Base-by-base conservation (phyloP, 108 stramenopile species). In the Skeletonema potamos region DNA sequence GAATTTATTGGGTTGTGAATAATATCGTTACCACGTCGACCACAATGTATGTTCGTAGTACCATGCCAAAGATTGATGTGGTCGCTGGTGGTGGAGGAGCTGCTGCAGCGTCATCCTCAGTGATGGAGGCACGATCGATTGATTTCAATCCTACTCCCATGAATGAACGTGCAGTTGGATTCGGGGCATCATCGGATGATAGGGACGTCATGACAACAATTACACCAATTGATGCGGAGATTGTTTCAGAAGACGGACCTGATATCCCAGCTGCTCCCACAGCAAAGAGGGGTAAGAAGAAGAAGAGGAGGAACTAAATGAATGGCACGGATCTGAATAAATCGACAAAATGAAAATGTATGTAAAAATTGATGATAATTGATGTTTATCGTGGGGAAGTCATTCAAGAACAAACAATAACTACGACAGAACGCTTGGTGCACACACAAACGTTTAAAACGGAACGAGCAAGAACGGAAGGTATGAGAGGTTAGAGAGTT, bases 1-100 rank as follows among this genome's bases (percentile, higher is more conserved):
- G 92, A 20, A 64, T 98, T 56, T 98, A 98, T 75, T 98, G 98
- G 98, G 89, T 98, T 30, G 89, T 91, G 8, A 98, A 98, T 88
- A 97, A 96, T 71, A 79, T 97, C 70, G 76, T 97, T 51, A 95
- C 96, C 9, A 97, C 98, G 3, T 87, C 85, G 2, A 81, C 84
- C 13, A 87, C 95, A 0, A 58, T 96, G 15, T 70, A 88, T 43
- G 85, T 97, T 71, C 87, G 94, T 7, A 87, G 63, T 64, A 46
- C 70, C 57, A 82, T 94, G 82, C 82, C 83, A 28, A 33, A 13
- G 39, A 41, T 70, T 34, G 82, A 73, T 36, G 62, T 83, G 2
- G 62, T 57, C n/a, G 27, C 46, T 22, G 74, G 75, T 6, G 73
- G 77, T 33, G 78, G 73, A 56, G 51, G 48, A 34, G 66, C 58